These are phyloP conservation scores for Populus euphratica DNA, from an alignment of 345 rosid species.

Conservation along the genomic window DNA sequence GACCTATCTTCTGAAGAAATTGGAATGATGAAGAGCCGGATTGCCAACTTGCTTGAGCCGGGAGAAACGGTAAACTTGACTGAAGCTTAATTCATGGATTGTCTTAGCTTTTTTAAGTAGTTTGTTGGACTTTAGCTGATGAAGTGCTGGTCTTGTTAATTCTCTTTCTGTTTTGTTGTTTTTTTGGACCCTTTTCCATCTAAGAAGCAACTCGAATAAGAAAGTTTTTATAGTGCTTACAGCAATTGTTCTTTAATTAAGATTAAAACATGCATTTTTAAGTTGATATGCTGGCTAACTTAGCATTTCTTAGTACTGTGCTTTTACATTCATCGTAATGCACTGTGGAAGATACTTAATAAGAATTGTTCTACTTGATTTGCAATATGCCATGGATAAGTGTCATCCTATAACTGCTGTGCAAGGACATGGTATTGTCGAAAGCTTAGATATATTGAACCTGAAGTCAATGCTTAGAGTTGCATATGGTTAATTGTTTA, in stretches of 20 bases:
- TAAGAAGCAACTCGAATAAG: no score
- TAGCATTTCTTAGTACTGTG: no score
- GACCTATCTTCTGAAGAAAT: constrained; percentile 75
- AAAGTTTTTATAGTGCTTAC: no score
- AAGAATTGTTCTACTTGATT: neutral
- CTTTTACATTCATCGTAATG: no score
- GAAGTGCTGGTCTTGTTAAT: no score
- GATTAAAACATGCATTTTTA: neutral
- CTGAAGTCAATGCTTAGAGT: neutral
- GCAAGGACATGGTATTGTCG: neutral
- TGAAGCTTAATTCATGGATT: neutral
- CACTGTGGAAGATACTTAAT: neutral
- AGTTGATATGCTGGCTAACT: neutral
- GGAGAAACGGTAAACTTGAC: constrained; percentile 75
- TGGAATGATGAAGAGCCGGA: constrained; percentile 74
- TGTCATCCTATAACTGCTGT: neutral
- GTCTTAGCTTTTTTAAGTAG: neutral
- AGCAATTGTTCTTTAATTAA: no score
- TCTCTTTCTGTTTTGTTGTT: no score
- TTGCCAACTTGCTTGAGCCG: constrained; percentile 73
- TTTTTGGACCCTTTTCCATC: no score
- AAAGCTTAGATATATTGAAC: neutral
- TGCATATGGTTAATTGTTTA: neutral
- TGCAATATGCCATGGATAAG: neutral
- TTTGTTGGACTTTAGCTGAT: neutral